Evolutionary conservation across 2,329 filamentous ascomycete genomes (phyloP).

Genomic region (Pseudogymnoascus sp.): DNA sequence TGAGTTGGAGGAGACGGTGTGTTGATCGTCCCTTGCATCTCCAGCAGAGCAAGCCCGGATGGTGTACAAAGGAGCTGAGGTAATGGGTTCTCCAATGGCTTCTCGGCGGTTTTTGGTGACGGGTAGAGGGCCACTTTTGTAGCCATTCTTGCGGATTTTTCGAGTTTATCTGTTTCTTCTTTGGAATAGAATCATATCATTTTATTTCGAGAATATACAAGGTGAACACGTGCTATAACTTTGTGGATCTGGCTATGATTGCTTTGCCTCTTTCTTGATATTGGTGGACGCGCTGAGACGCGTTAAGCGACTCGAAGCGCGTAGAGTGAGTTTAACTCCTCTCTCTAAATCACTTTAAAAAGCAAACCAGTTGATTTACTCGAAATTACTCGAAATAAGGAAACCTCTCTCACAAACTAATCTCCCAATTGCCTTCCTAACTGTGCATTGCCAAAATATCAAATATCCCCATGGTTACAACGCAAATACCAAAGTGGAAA

Average conservation of each 20-base stretch:
- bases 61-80: conserved; percentile 83
- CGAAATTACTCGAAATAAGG: neutral
- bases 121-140: neutral
- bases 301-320: conserved; percentile 5
- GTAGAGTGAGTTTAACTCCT: neutral
- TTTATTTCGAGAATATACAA: neutral
- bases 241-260: neutral
- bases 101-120: neutral
- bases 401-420: neutral
- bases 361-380: neutral
- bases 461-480: neutral
- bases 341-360: neutral
- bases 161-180: neutral
- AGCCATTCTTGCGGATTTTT: neutral
- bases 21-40: conserved; percentile 88
- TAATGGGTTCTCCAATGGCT: conserved; percentile 43
- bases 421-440: neutral
- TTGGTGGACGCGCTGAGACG: conserved; percentile 1
- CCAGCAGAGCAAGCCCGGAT: conserved; percentile 78
- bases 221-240: neutral
- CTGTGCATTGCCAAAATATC: neutral
- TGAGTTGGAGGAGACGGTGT: conserved; percentile 42
- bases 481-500: neutral
- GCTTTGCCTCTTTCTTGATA: neutral
- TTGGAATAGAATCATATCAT: neutral